Conservation (phyloP, 805 yeast species). For the Metschnikowia sp. region DNA sequence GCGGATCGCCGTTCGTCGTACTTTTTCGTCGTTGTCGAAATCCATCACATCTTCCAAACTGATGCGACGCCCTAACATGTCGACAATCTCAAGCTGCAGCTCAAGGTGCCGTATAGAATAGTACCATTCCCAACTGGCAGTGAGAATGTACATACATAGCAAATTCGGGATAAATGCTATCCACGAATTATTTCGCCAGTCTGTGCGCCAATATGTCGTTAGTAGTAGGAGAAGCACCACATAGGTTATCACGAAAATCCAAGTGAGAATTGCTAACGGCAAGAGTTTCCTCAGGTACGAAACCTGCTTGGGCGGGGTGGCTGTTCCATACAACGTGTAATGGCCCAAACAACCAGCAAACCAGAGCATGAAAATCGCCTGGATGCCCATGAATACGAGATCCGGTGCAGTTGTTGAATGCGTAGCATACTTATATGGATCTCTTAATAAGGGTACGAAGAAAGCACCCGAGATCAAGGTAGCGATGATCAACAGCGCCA, state of each 20-base stretch:
- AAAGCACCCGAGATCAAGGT: constrained; percentile 15
- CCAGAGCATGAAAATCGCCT: constrained; percentile 27
- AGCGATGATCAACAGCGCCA: constrained; percentile 12
- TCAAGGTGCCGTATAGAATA: constrained; percentile 51
- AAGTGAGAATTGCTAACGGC: constrained; percentile 47
- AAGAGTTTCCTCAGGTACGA: constrained; percentile 46
- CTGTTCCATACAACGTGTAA: constrained; percentile 32
- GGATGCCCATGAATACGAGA: constrained; percentile 17
- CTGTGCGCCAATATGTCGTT: constrained; percentile 24
- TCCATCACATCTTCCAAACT: constrained; percentile 42
- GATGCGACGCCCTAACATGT: constrained; percentile 59
- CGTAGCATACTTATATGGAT: constrained; percentile 9
- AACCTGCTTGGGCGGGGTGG: constrained; percentile 34
- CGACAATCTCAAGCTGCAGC: constrained; percentile 47
- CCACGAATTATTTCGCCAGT: constrained; percentile 49
- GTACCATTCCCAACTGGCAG: constrained; percentile 67
- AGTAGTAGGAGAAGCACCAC: constrained; percentile 25
- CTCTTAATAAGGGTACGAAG: constrained; percentile 12
- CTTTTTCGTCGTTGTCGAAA: constrained; percentile 21
- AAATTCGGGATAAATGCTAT: constrained; percentile 40
- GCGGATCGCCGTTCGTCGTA: constrained; percentile 24
- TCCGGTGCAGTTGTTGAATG: constrained; percentile 4
- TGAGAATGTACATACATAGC: constrained; percentile 47
- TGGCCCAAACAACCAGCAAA: constrained; percentile 32
- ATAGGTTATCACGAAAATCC: constrained; percentile 40